A percentile compares a stretch with the other conserved stretches of the same genome.
phyloP scores from a whole-genome alignment of 495 filamentous ascomycete genomes.

The Penicillium bialowiezense region DNA sequence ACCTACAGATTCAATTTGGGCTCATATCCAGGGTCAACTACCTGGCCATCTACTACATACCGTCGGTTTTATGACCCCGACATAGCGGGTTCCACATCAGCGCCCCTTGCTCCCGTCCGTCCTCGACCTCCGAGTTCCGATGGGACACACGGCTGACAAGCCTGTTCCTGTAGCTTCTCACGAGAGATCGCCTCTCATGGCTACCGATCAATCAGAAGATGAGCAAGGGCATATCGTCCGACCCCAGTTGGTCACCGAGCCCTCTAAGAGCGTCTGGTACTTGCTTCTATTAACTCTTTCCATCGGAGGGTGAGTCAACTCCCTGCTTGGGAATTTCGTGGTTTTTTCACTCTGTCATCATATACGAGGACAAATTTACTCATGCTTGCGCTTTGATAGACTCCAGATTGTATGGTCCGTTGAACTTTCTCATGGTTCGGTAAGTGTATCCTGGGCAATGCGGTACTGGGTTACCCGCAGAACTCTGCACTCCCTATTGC shows the following conservation, averaged over 20 bases:
- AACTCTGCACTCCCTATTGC: not conserved
- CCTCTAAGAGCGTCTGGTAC: conserved; percentile 77
- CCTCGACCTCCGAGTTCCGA: not conserved
- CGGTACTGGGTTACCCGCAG: too few species aligned
- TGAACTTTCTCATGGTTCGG: conserved; percentile 81
- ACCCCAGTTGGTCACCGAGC: conserved; percentile 11
- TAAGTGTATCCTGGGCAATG: conserved; percentile 39
- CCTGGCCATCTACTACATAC: too few species aligned
- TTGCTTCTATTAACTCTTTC: conserved; percentile 79
- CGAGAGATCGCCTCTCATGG: conserved; percentile 43
- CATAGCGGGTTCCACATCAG: not conserved
- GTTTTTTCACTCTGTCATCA: not conserved
- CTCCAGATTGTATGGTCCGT: conserved; percentile 95
- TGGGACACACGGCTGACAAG: not conserved
- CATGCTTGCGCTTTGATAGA: conserved; percentile 27
- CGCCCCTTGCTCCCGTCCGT: not conserved
- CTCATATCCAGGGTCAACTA: too few species aligned
- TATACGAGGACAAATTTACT: not conserved
- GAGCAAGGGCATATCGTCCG: not conserved
- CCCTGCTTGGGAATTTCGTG: not conserved
- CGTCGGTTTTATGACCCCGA: not conserved
- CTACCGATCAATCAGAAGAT: conserved; percentile 6
- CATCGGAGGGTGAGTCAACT: conserved; percentile 64
- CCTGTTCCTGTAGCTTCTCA: not conserved
- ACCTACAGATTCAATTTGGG: too few species aligned